A percentile compares a stretch with the other conserved stretches of the same genome.
These are phyloP conservation scores for Jasminum sambac DNA, from an alignment of 257 asterid genomes.

Conservation along the genomic window DNA sequence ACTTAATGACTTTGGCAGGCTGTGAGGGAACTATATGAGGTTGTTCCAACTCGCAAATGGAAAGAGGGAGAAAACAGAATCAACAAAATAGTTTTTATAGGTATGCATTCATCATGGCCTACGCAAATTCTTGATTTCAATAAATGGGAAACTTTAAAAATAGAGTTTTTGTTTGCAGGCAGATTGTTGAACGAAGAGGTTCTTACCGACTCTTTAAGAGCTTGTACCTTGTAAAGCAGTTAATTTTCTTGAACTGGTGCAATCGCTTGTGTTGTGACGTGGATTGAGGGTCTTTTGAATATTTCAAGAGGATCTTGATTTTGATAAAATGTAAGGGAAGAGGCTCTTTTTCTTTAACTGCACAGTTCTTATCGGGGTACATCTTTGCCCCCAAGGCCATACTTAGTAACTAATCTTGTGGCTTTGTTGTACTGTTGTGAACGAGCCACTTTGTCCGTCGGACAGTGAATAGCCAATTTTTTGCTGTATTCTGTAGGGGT, in stretches of 20 bases:
- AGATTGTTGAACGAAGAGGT: constrained; percentile 65
- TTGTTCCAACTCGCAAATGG: constrained; percentile 84
- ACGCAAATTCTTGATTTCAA: background rate
- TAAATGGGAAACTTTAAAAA: constrained; percentile 8
- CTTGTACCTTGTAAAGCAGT: constrained; percentile 39
- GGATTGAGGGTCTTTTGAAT: no score
- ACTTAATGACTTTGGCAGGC: constrained; percentile 48
- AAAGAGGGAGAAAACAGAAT: constrained; percentile 54
- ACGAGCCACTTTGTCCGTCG: no score
- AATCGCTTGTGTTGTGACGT: no score
- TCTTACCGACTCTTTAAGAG: constrained; percentile 47
- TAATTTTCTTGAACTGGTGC: background rate
- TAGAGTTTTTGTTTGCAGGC: constrained; percentile 46
- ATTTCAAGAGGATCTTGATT: no score
- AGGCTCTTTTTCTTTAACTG: no score
- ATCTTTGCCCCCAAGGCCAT: no score
- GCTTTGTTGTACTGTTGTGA: no score
- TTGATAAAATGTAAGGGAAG: no score
- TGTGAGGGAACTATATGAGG: constrained; percentile 94
- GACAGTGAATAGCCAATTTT: no score
- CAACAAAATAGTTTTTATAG: constrained; percentile 86
- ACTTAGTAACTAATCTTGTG: no score
- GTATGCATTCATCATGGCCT: constrained; percentile 33
- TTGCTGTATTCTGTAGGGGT: no score
- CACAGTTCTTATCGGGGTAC: no score